Evolutionary conservation across 2,329 filamentous ascomycete species (phyloP).

Genomic region (Sclerotinia spermophila): DNA sequence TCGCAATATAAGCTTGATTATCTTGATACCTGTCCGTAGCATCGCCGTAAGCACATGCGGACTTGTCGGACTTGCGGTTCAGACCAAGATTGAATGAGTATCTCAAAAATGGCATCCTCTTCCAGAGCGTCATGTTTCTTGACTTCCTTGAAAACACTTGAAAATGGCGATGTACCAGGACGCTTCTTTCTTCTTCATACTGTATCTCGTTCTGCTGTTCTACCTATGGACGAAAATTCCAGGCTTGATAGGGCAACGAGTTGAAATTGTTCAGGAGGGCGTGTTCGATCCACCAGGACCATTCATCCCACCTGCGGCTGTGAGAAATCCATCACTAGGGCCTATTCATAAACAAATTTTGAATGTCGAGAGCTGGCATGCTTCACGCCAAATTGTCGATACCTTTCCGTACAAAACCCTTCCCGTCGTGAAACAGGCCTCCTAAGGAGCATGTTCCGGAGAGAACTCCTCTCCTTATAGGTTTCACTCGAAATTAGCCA

Average conservation of each 20-base stretch:
- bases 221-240: neutral
- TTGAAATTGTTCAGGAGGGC: neutral
- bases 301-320: neutral
- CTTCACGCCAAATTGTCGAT: neutral
- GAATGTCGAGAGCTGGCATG: neutral
- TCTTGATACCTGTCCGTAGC: neutral
- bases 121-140: neutral
- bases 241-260: neutral
- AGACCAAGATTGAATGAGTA: no score
- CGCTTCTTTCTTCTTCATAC: neutral
- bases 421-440: slow-evolving; percentile 42
- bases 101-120: neutral
- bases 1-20: neutral
- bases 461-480: slow-evolving; percentile 52
- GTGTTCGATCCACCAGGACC: neutral
- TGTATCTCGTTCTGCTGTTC: neutral
- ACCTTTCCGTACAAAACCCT: neutral
- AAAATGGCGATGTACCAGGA: slow-evolving; percentile 2
- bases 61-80: neutral
- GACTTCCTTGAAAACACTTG: neutral
- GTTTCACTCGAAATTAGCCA: slow-evolving; percentile 55
- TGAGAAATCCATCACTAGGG: slow-evolving; percentile 9
- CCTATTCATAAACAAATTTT: slow-evolving; percentile 7
- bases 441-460: slow-evolving; percentile 40
- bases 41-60: neutral